These are phyloP conservation scores for Xanthoconium stramineum DNA, from an alignment of 768 basidiomycete species.

Conservation along the genomic window DNA sequence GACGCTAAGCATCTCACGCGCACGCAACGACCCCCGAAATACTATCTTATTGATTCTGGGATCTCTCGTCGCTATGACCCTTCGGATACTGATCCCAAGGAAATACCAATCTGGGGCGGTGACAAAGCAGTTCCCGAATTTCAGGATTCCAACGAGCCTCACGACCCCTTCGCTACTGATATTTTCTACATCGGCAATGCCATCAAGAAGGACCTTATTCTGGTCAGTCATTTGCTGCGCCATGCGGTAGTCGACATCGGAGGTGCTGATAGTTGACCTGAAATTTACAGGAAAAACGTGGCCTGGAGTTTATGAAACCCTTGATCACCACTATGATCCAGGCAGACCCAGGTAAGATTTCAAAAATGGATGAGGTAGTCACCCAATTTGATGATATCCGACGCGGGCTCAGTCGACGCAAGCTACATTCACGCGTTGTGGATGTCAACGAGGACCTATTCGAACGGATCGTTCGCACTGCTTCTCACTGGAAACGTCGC, in stretches of 20 bases:
- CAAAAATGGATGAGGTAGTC: too few relatives aligned
- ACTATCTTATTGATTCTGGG: background rate
- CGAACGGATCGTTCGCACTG: too few relatives aligned
- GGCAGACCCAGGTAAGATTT: too few relatives aligned
- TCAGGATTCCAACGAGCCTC: background rate
- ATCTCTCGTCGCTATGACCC: background rate
- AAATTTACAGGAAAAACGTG: background rate
- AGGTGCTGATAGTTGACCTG: background rate
- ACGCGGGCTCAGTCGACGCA: too few relatives aligned
- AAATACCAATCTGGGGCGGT: background rate
- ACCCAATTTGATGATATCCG: too few relatives aligned
- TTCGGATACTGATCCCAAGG: background rate
- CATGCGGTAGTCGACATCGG: background rate
- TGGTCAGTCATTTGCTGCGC: too few relatives aligned
- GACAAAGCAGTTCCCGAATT: background rate
- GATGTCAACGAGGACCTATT: too few relatives aligned
- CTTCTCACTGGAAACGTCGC: too few relatives aligned
- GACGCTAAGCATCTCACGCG: background rate
- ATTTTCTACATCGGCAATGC: background rate
- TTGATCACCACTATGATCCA: too few relatives aligned
- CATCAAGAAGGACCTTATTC: background rate
- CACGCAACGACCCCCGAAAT: background rate
- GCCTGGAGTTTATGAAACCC: too few relatives aligned
- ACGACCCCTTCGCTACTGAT: background rate
- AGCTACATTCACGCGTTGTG: too few relatives aligned